phyloP scores from a whole-genome alignment of 225 moss, liverwort and hornwort genomes.

The Anthoceros angustus region DNA sequence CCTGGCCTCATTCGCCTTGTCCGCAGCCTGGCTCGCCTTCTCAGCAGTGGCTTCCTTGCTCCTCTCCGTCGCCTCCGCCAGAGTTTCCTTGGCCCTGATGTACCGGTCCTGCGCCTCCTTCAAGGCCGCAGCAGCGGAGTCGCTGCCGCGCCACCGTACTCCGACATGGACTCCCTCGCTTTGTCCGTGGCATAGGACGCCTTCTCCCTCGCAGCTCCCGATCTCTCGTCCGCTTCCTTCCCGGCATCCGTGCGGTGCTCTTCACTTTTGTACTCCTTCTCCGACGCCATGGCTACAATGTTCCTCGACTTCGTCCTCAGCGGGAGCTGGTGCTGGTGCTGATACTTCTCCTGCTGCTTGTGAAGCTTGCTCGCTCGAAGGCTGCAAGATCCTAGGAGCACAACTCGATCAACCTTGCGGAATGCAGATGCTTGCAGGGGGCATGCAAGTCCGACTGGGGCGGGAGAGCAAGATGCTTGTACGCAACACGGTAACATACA shows the following conservation, averaged over 20 bases:
- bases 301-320: too few species aligned
- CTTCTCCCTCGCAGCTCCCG: neutral
- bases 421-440: too few species aligned
- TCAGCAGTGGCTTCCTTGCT: neutral
- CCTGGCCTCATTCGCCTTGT: neutral
- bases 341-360: too few species aligned
- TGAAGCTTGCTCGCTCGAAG: too few species aligned
- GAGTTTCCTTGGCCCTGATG: slow-evolving; percentile 2
- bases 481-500: too few species aligned
- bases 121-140: neutral
- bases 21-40: too few species aligned
- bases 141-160: neutral
- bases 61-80: neutral
- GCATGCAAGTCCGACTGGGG: too few species aligned
- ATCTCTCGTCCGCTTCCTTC: neutral
- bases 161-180: neutral
- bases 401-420: too few species aligned
- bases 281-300: neutral
- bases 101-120: neutral
- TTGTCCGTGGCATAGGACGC: neutral
- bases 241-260: neutral
- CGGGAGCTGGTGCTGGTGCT: too few species aligned
- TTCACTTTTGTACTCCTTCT: neutral
- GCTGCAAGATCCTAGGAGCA: too few species aligned
- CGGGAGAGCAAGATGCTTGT: too few species aligned